Evolutionary conservation across 768 basidiomycete genomes (phyloP).

Genomic region (Serendipita vermifera): DNA sequence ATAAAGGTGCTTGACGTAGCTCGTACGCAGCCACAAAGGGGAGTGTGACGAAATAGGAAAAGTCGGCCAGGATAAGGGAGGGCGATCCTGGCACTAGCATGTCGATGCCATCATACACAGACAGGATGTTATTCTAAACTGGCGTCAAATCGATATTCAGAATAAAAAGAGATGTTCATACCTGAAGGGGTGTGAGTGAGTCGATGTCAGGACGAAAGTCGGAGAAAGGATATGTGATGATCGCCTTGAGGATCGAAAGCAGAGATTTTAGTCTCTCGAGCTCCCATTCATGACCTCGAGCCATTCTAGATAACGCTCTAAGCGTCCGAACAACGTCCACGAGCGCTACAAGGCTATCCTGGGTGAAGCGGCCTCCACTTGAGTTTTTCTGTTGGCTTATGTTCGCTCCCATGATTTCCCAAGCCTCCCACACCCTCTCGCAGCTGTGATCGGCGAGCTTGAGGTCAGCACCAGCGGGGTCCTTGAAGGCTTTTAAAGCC

Average conservation of each 20-base stretch:
- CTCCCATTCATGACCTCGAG: slow-evolving; percentile 46
- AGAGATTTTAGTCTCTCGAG: slow-evolving; percentile 50
- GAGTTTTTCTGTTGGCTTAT: slow-evolving; percentile 19
- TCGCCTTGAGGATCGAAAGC: slow-evolving; percentile 68
- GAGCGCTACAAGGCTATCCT: slow-evolving; percentile 75
- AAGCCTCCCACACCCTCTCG: slow-evolving; percentile 56
- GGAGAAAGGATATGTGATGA: slow-evolving; percentile 20
- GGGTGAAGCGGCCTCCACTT: slow-evolving; percentile 33
- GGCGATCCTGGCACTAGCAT: slow-evolving; percentile 46
- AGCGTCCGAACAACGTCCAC: slow-evolving; percentile 57
- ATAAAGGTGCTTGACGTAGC: slow-evolving; percentile 7
- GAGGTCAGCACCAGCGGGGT: slow-evolving; percentile 14
- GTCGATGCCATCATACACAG: slow-evolving; percentile 55
- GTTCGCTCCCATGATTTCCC: slow-evolving; percentile 50
- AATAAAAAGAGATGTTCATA: slow-evolving; percentile 18
- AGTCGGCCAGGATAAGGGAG: slow-evolving; percentile 66
- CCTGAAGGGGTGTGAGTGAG: slow-evolving; percentile 64
- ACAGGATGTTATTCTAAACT: slow-evolving; percentile 53
- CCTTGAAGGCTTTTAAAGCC: slow-evolving; percentile 47
- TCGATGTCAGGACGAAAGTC: slow-evolving; percentile 88
- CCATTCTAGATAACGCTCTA: slow-evolving; percentile 37
- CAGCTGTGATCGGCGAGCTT: slow-evolving; percentile 33
- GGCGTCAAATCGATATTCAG: slow-evolving; percentile 15
- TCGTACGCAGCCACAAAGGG: slow-evolving; percentile 57
- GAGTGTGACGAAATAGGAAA: slow-evolving; percentile 76